These are phyloP conservation scores for Russula abietina DNA, from an alignment of 768 basidiomycete species.

Conservation along the genomic window DNA sequence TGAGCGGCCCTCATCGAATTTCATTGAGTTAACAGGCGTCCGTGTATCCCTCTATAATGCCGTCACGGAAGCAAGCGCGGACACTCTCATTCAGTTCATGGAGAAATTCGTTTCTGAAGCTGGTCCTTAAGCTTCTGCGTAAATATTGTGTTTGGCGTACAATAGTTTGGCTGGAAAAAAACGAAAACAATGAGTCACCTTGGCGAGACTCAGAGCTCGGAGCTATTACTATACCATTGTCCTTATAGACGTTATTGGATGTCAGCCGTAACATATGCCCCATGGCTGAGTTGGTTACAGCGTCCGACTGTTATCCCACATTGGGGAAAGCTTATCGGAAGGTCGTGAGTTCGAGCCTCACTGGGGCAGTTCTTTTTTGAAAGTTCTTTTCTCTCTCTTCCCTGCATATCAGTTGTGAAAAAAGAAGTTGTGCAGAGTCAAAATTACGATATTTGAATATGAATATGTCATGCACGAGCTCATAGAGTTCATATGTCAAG, in stretches of 20 bases:
- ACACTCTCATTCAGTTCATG: conserved; percentile 55
- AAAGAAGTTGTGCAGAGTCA: not conserved
- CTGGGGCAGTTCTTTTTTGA: conserved; percentile 40
- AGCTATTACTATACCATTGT: not conserved
- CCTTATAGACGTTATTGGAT: not conserved
- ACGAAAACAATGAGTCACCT: too few species aligned
- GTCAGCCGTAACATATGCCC: conserved; percentile 36
- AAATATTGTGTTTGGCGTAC: not conserved
- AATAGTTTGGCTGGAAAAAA: not conserved
- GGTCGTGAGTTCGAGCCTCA: conserved; percentile 67
- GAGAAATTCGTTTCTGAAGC: conserved; percentile 40
- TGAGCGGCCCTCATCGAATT: not conserved
- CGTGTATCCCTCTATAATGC: conserved; percentile 89
- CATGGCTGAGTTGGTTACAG: conserved; percentile 76
- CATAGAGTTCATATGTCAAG: too few species aligned
- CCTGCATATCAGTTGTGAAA: not conserved
- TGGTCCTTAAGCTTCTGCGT: not conserved
- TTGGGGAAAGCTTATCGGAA: conserved; percentile 42
- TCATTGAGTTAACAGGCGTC: conserved; percentile 43
- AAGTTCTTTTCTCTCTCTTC: not conserved
- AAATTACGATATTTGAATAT: too few species aligned
- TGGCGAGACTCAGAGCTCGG: too few species aligned
- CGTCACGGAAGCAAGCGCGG: conserved; percentile 67
- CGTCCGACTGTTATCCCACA: conserved; percentile 59
- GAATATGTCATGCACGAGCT: too few species aligned